These are phyloP conservation scores for Quercus berberidifolia DNA, from an alignment of 306 rosid genomes.

Conservation along the genomic window DNA sequence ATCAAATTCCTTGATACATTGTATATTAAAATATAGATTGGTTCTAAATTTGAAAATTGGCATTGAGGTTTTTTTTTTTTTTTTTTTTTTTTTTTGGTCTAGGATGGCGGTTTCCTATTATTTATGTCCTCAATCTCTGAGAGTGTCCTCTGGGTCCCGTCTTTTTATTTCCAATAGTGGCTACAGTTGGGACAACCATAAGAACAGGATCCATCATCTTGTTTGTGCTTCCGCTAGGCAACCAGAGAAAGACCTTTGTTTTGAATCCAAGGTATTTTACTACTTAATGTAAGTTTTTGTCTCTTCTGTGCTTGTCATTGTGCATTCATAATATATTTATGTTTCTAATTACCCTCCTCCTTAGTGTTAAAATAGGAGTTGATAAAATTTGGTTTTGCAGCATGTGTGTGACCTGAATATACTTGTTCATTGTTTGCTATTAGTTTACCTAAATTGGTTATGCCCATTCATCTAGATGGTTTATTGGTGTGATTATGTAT, in stretches of 20 bases:
- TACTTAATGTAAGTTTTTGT: not conserved
- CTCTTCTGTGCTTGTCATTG: not conserved
- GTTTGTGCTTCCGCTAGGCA: slow-evolving; percentile 22
- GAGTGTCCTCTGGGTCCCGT: slow-evolving; percentile 10
- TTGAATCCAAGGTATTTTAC: slow-evolving; percentile 5
- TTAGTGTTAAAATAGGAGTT: no score
- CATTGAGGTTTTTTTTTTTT: not conserved
- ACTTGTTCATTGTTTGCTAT: no score
- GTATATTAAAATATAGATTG: not conserved
- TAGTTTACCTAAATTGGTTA: no score
- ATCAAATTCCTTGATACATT: not conserved
- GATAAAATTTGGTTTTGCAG: no score
- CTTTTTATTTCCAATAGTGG: slow-evolving; percentile 1
- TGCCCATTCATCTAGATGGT: no score
- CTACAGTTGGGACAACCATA: not conserved
- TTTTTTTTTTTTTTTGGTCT: no score
- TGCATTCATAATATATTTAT: not conserved
- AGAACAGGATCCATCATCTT: slow-evolving; percentile 11
- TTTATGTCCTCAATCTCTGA: slow-evolving; percentile 15
- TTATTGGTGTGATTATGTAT: no score
- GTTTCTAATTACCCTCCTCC: not conserved
- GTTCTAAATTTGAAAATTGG: not conserved
- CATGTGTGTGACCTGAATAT: no score
- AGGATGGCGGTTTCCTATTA: slow-evolving; percentile 28
- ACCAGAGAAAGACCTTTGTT: not conserved